Evolutionary conservation across 1,284 basidiomycete genomes (phyloP), one percentile per base, ranked within the genome.

Genomic region (Ustilago trichophora): DNA sequence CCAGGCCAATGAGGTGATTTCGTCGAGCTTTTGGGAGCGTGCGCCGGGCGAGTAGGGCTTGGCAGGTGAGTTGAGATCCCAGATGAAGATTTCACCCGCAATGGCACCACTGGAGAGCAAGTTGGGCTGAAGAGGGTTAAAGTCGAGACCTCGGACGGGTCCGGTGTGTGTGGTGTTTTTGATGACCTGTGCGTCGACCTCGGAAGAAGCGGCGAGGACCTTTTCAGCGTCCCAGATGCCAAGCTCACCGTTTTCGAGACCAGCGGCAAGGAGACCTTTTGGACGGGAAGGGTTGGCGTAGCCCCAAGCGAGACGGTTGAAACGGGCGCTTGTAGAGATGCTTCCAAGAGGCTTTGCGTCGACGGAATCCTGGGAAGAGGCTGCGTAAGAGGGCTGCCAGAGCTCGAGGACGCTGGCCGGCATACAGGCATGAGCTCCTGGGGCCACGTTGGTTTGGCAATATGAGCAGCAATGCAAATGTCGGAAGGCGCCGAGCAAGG

Each of bases 271-370:
- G 26, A 98, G 86, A 41, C 96, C 95, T 49, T 85, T 86, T 18
- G 88, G 85, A 51, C 88, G 86, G 57, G 85, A 85, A 29, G 86
- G 84, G 74, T 90, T 87, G 12, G 88, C 88, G 67, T 87, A 86
- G 21, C 92, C 92, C 95, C 95, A 98, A 13, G 91, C 91, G 48
- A 98, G 85, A 50, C 92, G 90, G 84, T 97, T 96, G 85, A 97
- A 97, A 75, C 67, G 60, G n/a, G 79, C 77, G 47, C 73, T 77
- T 13, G 76, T 72, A 13, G 69, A 63, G 36, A 75, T 69, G 50
- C 51, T 62, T 22, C 59, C 78, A 11, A 75, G 63, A 12, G 78
- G 58, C 22, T 69, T 64, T 49, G 66, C 51, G 33, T 63, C 58
- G 22, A 34, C n/a, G 13, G 32, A 29, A 15, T 37, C 22, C 12